Conservation (phyloP, 1,284 basidiomycete genomes). For the Dichomitus squalens region DNA sequence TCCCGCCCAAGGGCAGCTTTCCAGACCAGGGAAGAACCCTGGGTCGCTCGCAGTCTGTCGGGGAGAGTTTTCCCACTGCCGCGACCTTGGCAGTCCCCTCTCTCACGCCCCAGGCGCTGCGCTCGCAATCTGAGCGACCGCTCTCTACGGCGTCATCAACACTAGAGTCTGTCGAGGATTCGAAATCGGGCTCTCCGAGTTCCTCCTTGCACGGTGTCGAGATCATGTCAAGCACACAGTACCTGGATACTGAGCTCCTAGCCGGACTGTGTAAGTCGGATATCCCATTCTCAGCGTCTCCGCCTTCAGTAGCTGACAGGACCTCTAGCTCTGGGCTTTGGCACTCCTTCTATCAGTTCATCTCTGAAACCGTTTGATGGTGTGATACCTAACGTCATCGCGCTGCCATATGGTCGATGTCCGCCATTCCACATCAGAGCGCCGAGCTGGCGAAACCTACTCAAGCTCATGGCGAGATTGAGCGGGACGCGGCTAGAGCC, state of each 20-base stretch:
- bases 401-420: conserved; percentile 66
- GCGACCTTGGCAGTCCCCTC: conserved; percentile 4
- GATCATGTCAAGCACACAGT: conserved; percentile 50
- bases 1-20: conserved; percentile 3
- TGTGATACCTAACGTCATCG: conserved; percentile 69
- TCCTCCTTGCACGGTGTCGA: conserved; percentile 4
- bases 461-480: conserved; percentile 72
- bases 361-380: conserved; percentile 48
- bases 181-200: background rate
- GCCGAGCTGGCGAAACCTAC: conserved; percentile 68
- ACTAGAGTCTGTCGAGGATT: conserved; percentile 15
- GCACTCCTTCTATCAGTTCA: conserved; percentile 55
- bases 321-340: conserved; percentile 62
- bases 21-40: conserved; percentile 1
- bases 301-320: background rate
- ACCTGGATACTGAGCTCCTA: conserved; percentile 62
- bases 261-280: conserved; percentile 62
- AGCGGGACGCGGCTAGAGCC: conserved; percentile 71
- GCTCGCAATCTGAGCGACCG: background rate
- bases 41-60: conserved; percentile 18
- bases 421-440: conserved; percentile 73
- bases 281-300: background rate
- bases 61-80: conserved; percentile 1
- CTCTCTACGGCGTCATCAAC: conserved; percentile 5
- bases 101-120: background rate